Evolutionary conservation across 2,329 filamentous ascomycete species (phyloP).

Genomic region (Coniella lustricola): DNA sequence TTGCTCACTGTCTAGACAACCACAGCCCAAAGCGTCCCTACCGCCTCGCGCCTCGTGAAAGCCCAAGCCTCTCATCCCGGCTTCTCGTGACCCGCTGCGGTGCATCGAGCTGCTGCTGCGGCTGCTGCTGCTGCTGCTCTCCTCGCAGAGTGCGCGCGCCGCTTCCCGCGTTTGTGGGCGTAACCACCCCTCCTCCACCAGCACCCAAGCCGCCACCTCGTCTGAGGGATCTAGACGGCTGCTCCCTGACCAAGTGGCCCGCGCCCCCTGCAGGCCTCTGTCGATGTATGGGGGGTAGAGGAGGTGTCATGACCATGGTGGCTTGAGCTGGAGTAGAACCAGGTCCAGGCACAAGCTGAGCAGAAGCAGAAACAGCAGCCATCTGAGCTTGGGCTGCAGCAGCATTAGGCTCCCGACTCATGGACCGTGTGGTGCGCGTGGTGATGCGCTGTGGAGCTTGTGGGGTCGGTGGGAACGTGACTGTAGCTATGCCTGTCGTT

Average conservation of each 20-base stretch:
- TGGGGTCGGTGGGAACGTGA: slow-evolving; percentile 3
- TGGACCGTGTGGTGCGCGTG: slow-evolving; percentile 10
- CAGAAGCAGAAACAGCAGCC: not conserved
- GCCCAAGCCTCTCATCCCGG: slow-evolving; percentile 26
- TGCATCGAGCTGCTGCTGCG: slow-evolving; percentile 21
- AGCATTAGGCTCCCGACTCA: slow-evolving; percentile 6
- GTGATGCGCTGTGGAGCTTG: slow-evolving; percentile 10
- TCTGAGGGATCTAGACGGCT: too few relatives aligned
- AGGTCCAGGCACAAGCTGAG: too few relatives aligned
- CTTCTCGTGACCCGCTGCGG: slow-evolving; percentile 21
- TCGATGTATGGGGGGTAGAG: too few relatives aligned
- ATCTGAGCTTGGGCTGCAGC: too few relatives aligned
- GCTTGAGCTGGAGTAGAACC: not conserved
- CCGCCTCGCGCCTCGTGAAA: slow-evolving; percentile 18
- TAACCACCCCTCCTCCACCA: slow-evolving; percentile 3
- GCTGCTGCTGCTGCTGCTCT: slow-evolving; percentile 8
- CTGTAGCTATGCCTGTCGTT: not conserved
- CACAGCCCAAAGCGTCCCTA: slow-evolving; percentile 5
- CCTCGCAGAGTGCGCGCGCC: not conserved
- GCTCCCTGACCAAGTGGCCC: not conserved
- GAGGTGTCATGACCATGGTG: not conserved
- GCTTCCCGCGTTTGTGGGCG: slow-evolving; percentile 4
- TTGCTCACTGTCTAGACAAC: too few relatives aligned
- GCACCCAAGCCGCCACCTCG: not conserved
- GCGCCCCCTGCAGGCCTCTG: not conserved